Percentiles rank a stretch among this genome's conserved stretches.
Evolutionary conservation across 805 yeast species (phyloP).

Genomic region (Candida ipomoeae): DNA sequence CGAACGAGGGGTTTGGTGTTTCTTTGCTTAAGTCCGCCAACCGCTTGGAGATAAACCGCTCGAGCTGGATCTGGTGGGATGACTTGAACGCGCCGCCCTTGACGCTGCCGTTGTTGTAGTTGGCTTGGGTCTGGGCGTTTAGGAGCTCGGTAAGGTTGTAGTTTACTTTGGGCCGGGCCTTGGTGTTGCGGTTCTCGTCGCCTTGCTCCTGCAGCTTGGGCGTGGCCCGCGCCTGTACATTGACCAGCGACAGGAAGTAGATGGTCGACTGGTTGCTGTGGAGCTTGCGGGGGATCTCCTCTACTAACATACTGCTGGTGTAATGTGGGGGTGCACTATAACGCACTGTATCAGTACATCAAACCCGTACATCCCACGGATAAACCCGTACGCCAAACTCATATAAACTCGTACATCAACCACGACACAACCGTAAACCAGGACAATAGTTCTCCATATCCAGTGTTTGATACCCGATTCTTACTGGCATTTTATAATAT

Average conservation of each 20-base stretch:
- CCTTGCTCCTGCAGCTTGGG: conserved; percentile 15
- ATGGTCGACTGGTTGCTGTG: conserved; percentile 33
- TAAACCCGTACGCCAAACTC: background rate
- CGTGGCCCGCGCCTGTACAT: conserved; percentile 37
- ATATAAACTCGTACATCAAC: background rate
- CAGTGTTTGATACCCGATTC: too few relatives aligned
- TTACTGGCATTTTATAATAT: too few relatives aligned
- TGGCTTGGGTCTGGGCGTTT: conserved; percentile 39
- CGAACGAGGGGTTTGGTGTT: conserved; percentile 28
- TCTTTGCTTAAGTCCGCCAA: conserved; percentile 34
- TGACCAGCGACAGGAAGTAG: conserved; percentile 39
- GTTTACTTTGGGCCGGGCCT: conserved; percentile 40
- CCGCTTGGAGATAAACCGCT: conserved; percentile 34
- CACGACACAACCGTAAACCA: background rate
- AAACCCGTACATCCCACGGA: background rate
- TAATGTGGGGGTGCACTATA: background rate
- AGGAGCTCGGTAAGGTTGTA: conserved; percentile 40
- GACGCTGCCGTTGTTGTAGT: conserved; percentile 21
- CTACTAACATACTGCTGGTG: conserved; percentile 34
- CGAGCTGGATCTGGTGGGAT: conserved; percentile 40
- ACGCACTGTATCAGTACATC: too few relatives aligned
- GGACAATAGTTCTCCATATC: too few relatives aligned
- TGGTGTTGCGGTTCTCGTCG: conserved; percentile 23
- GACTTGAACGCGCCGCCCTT: conserved; percentile 37
- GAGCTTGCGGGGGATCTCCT: conserved; percentile 36